A percentile compares a stretch with the other conserved stretches of the same genome.
These are phyloP conservation scores for Aspergillus sparsus DNA, from an alignment of 495 filamentous ascomycete genomes.

Conservation along the genomic window DNA sequence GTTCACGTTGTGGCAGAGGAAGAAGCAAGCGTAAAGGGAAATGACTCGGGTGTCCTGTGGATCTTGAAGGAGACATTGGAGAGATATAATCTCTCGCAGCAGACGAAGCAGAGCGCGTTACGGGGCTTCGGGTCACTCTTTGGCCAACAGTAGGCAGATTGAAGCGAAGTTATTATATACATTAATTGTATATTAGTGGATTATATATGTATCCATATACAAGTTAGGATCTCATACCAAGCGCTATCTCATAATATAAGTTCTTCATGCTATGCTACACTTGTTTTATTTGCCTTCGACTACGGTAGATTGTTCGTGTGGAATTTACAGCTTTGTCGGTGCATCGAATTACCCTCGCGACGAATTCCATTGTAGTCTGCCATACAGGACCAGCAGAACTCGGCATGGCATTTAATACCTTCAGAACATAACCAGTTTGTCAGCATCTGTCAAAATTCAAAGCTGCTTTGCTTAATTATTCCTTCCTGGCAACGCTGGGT, in stretches of 20 bases:
- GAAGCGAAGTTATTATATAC: too few relatives aligned
- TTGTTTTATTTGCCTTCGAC: not conserved
- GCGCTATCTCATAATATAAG: conserved; percentile 1
- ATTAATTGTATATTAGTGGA: too few relatives aligned
- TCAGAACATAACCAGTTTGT: not conserved
- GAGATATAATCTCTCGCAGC: too few relatives aligned
- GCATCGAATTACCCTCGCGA: conserved; percentile 15
- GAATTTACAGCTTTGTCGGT: conserved; percentile 15
- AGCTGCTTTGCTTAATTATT: not conserved
- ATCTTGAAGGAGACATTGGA: too few relatives aligned
- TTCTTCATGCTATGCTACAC: not conserved
- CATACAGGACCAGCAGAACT: conserved; percentile 19
- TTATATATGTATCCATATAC: too few relatives aligned
- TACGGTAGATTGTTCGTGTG: conserved; percentile 20
- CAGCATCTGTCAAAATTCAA: conserved; percentile 2
- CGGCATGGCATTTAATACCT: conserved; percentile 19
- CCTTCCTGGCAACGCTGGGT: conserved; percentile 12
- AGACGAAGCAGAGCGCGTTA: not conserved
- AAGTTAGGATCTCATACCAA: too few relatives aligned
- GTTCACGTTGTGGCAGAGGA: not conserved
- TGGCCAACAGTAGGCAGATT: too few relatives aligned
- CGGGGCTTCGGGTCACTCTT: too few relatives aligned
- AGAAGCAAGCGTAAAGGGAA: not conserved
- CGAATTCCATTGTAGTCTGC: conserved; percentile 19
- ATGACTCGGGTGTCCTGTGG: not conserved